Base-by-base conservation (phyloP, 2,329 filamentous ascomycete species). In the Bisporella sp. region DNA sequence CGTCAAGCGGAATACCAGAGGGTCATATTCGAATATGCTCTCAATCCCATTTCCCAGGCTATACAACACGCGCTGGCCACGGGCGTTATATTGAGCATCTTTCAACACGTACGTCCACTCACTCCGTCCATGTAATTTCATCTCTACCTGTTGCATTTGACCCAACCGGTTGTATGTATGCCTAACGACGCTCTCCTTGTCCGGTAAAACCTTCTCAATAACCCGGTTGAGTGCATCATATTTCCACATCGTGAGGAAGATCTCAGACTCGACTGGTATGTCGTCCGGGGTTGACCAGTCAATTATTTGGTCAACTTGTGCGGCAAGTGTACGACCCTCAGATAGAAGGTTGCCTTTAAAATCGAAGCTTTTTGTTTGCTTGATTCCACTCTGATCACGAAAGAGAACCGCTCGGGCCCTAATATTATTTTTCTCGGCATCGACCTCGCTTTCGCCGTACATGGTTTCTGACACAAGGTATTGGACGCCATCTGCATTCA, bases 291-390 rank as follows among this genome's bases (percentile, higher is more conserved):
- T 13, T 11, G 29, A 6, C 45, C 45, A 47, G 13, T 47, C 45
- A 11, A 47, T 5, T 29, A 30, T 29, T 9, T 6, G 39, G 12
- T 47, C 41, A 13, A 21, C 39, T 6, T 47, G 7, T 13, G 11
- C 9, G 9, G 45, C 45, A 41, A 40, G 32, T 31, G 28, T 32
- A 5, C 33, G 45, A 6, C 29, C n/a, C 9, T 21, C n/a, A 30
- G 39, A 32, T 5, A 48, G 37, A 6, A 48, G 31, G 29, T 48
- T 48, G 37, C 37, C 37, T 48, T 48, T 48, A 21, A 48, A 48
- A 32, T 48, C 46, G 29, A 31, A 48, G 6, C 4, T 31, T 32
- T 5, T 31, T n/a, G 5, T 6, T 5, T 5, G 13, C 13, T 31
- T 6, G 9, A 42, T 32, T 5, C 37, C 46, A 5, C 37, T 40